A percentile compares a stretch with the other conserved stretches of the same genome.
Evolutionary conservation across 1,284 basidiomycete species (phyloP).

Genomic region (Ganoderma lucidum): DNA sequence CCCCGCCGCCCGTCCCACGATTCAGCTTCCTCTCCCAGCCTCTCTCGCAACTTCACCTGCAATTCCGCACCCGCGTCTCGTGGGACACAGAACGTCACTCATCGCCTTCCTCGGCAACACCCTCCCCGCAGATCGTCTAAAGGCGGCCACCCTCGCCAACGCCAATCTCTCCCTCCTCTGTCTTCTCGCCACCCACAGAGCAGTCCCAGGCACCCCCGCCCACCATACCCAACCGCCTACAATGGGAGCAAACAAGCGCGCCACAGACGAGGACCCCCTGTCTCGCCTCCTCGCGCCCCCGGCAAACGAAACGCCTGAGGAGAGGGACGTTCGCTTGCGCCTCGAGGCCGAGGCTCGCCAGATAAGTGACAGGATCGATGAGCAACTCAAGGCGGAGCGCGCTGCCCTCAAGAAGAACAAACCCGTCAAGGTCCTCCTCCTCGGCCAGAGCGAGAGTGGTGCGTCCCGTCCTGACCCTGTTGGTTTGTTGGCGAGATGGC

Average conservation of each 20-base stretch:
- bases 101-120: slow-evolving; percentile 21
- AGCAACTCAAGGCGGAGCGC: slow-evolving; percentile 60
- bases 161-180: slow-evolving; percentile 12
- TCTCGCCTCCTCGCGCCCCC: slow-evolving; percentile 58
- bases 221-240: slow-evolving; percentile 8
- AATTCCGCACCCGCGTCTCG: neutral
- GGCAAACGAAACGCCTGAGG: slow-evolving; percentile 53
- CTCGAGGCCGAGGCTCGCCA: slow-evolving; percentile 62
- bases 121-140: slow-evolving; percentile 23
- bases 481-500: neutral
- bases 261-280: slow-evolving; percentile 57
- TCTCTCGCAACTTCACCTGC: neutral
- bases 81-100: slow-evolving; percentile 3
- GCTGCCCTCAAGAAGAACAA: slow-evolving; percentile 58
- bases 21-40: neutral
- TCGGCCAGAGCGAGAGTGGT: slow-evolving; percentile 81
- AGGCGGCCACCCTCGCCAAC: slow-evolving; percentile 14
- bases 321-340: slow-evolving; percentile 49
- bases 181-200: slow-evolving; percentile 8
- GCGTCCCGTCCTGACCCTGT: slow-evolving; percentile 33
- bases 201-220: slow-evolving; percentile 6
- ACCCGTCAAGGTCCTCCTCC: slow-evolving; percentile 63
- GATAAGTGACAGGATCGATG: slow-evolving; percentile 71
- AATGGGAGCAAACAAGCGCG: slow-evolving; percentile 39
- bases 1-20: neutral